Conservation (phyloP, 495 filamentous ascomycete species). For the Sporormia fimetaria region DNA sequence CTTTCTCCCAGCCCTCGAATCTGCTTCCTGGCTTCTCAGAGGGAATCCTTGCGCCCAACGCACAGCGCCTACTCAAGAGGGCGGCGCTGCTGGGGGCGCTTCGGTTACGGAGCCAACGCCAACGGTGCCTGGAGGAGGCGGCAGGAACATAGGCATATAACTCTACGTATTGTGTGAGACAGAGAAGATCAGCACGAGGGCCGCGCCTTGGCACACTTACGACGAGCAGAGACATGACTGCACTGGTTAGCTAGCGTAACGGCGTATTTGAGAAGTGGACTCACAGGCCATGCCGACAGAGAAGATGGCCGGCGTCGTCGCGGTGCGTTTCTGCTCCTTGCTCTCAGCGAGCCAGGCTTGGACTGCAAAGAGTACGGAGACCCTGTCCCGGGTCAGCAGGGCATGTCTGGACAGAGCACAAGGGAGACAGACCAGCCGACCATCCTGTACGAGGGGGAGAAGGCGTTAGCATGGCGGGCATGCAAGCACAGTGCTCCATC, state of each 20-base stretch:
- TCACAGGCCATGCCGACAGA: conserved; percentile 74
- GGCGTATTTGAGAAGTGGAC: conserved; percentile 29
- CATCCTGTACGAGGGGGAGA: too few relatives aligned
- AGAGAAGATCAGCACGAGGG: not conserved
- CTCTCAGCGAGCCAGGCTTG: conserved; percentile 82
- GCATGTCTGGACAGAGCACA: conserved; percentile 2
- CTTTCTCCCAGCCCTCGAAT: too few relatives aligned
- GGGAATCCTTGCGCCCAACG: too few relatives aligned
- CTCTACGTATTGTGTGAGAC: conserved; percentile 46
- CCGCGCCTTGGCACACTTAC: conserved; percentile 34
- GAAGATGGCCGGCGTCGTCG: conserved; percentile 68
- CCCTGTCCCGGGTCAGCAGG: conserved; percentile 42
- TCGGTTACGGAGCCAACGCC: conserved; percentile 35
- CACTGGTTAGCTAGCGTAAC: conserved; percentile 21
- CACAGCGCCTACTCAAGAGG: too few relatives aligned
- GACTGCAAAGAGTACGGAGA: conserved; percentile 68
- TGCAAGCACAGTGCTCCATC: conserved; percentile 19
- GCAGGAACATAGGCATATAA: conserved; percentile 78
- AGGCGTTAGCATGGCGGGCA: not conserved
- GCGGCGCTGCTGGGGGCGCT: conserved; percentile 37
- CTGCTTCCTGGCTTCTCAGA: too few relatives aligned
- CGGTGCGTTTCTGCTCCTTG: conserved; percentile 55
- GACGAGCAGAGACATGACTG: conserved; percentile 69
- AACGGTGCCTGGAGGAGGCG: conserved; percentile 35
- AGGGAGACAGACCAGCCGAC: conserved; percentile 60